Base-by-base conservation (phyloP, 1,284 basidiomycete species). In the Malassezia caprae region DNA sequence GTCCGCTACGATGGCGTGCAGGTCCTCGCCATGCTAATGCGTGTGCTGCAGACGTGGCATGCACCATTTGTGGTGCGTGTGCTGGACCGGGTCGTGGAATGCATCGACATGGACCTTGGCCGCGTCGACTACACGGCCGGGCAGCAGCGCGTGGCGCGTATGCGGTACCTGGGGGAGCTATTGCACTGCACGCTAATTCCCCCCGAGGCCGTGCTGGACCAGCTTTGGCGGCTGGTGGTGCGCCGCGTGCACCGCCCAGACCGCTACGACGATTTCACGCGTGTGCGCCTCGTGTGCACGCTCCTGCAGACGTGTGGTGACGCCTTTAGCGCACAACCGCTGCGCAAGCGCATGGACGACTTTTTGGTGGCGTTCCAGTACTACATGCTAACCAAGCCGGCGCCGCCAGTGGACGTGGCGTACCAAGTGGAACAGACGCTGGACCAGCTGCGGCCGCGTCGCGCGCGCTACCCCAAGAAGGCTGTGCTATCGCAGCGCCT, bases 141-240 rank as follows among this genome's bases (percentile, higher is more conserved):
- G 72, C 94, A 98, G 78, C 83, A 88, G 60, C 80, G 94, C 50
- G 80, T 98, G 40, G 86, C 94, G 0, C 85, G 86, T 0, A 81
- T 90, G 65, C 93, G 90, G 75, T 96, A 91, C 75, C 81, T 98
- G 2, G 94, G 93, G 44, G 94, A 98, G 77, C 78, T 98, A 44
- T 98, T 96, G 76, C 96, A 94, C 75, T 96, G 94, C 73, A 83
- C 93, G n/a, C 79, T 96, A 23, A 78, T 98, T 66, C 86, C 86
- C 64, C 90, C 88, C 7, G 80, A 83, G 3, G 83, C 96, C 68
- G 81, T 98, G 35, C 94, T 98, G 60, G 91, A 98, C 69, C 87
- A 85, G 0, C 78, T 99, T 1, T 98, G 94, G 94, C 86, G 84
- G 10, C 76, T 98, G 35, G 84, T 90, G n/a, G 93, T 89, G 68